These are phyloP conservation scores for Neopestalotiopsis rosae DNA, from an alignment of 2,329 filamentous ascomycete species.

Conservation along the genomic window DNA sequence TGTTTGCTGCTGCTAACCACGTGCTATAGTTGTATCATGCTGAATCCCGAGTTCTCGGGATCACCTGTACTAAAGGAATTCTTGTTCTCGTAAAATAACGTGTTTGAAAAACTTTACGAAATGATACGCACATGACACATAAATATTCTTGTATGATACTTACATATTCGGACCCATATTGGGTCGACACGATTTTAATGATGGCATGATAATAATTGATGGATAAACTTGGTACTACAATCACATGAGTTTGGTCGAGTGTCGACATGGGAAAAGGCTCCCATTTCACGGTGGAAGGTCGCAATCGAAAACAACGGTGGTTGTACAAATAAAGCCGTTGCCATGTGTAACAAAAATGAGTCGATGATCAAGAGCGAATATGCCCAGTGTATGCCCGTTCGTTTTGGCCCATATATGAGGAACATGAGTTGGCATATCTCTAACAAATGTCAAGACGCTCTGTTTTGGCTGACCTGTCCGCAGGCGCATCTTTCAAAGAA, in stretches of 20 bases:
- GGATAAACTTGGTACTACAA: not conserved
- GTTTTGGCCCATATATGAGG: not conserved
- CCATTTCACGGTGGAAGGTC: conserved; percentile 11
- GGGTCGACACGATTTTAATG: not conserved
- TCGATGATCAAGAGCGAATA: not conserved
- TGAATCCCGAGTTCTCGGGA: conserved; percentile 92
- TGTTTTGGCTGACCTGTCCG: no score
- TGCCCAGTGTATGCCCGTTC: not conserved
- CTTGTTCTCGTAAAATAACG: conserved; percentile 64
- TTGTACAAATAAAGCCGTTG: not conserved
- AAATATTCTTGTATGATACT: conserved; percentile 1
- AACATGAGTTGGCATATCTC: not conserved
- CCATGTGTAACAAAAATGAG: not conserved
- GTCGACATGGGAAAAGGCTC: not conserved
- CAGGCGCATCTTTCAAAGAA: not conserved
- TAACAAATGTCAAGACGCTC: no score
- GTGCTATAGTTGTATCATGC: conserved; percentile 74
- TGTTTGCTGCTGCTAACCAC: not conserved
- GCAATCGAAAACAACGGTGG: not conserved
- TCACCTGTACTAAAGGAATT: conserved; percentile 93
- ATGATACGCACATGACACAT: not conserved
- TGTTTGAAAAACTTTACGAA: conserved; percentile 2
- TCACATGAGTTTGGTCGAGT: not conserved
- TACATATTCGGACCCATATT: conserved; percentile 4
- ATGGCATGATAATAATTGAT: not conserved